Conservation (phyloP, 129 eudicot genomes). For the Dittrichia graveolens region DNA sequence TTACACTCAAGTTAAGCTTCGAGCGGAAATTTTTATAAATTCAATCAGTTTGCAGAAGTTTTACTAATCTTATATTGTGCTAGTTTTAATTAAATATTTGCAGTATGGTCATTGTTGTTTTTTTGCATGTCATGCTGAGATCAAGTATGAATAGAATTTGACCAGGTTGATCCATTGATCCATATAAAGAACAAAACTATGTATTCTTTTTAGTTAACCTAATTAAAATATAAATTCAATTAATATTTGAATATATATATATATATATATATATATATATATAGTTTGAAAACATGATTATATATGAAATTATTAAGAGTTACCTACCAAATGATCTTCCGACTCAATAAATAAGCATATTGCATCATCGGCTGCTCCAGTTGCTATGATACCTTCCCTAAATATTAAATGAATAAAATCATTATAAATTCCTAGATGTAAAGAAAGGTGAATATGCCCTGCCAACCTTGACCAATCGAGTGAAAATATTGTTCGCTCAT, state of each 20-base stretch:
- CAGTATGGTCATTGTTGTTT: background rate
- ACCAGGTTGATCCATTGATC: too few species aligned
- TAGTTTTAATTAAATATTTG: background rate
- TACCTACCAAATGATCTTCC: slow-evolving; percentile 61
- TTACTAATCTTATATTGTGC: background rate
- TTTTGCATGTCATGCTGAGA: too few species aligned
- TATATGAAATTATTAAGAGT: background rate
- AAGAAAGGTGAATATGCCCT: background rate
- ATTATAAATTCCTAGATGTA: background rate
- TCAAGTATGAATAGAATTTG: too few species aligned
- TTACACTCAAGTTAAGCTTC: background rate
- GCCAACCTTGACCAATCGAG: slow-evolving; percentile 92
- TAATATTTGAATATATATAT: too few species aligned
- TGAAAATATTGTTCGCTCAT: slow-evolving; percentile 81
- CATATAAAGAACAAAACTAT: too few species aligned
- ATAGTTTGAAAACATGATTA: too few species aligned
- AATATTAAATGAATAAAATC: slow-evolving; percentile 9
- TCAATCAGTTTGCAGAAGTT: background rate
- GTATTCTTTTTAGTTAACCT: too few species aligned
- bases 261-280: too few species aligned
- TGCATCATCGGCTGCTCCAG: slow-evolving; percentile 98
- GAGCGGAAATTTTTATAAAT: background rate
- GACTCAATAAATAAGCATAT: slow-evolving; percentile 79
- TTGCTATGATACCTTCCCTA: slow-evolving; percentile 91
- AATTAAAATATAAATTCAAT: too few species aligned